A percentile compares a stretch with the other conserved stretches of the same genome.
phyloP scores from a whole-genome alignment of 306 rosid species.

The Crotalaria pallida region DNA sequence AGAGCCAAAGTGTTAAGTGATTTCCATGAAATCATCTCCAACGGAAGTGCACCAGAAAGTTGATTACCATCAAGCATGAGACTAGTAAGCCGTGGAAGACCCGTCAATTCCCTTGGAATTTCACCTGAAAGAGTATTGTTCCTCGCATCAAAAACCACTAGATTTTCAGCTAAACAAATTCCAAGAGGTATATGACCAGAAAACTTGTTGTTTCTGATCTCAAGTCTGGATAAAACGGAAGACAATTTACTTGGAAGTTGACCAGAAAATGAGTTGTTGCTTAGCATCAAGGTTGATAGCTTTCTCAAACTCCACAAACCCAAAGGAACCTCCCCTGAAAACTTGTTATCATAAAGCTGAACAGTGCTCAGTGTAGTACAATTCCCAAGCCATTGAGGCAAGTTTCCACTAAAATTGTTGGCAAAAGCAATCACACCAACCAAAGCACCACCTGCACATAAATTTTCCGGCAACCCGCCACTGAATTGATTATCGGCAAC shows the following conservation, averaged over 20 bases:
- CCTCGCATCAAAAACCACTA: constrained; percentile 61
- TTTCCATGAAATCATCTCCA: constrained; percentile 49
- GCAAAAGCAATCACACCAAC: constrained; percentile 50
- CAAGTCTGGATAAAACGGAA: constrained; percentile 51
- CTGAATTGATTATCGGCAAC: constrained; percentile 52
- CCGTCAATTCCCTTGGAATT: constrained; percentile 53
- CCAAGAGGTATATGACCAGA: constrained; percentile 58
- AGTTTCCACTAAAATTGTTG: constrained; percentile 47
- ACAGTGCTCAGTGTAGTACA: constrained; percentile 43
- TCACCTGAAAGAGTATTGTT: constrained; percentile 61
- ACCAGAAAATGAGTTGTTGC: constrained; percentile 66
- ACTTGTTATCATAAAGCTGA: constrained; percentile 44
- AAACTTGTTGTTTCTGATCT: constrained; percentile 59
- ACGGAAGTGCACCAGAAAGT: constrained; percentile 69
- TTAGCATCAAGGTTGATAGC: constrained; percentile 50
- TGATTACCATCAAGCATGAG: constrained; percentile 57
- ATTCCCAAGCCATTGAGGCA: constrained; percentile 56
- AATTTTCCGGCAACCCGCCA: constrained; percentile 64
- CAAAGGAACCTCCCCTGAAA: constrained; percentile 66
- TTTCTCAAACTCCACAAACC: constrained; percentile 56
- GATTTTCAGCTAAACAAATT: constrained; percentile 32
- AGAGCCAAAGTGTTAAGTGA: constrained; percentile 52
- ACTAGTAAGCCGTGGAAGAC: constrained; percentile 41
- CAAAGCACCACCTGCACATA: constrained; percentile 53
- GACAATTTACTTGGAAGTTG: constrained; percentile 51